These are phyloP conservation scores for Yamadazyma philogaea DNA, from an alignment of 805 yeast genomes.

Conservation along the genomic window DNA sequence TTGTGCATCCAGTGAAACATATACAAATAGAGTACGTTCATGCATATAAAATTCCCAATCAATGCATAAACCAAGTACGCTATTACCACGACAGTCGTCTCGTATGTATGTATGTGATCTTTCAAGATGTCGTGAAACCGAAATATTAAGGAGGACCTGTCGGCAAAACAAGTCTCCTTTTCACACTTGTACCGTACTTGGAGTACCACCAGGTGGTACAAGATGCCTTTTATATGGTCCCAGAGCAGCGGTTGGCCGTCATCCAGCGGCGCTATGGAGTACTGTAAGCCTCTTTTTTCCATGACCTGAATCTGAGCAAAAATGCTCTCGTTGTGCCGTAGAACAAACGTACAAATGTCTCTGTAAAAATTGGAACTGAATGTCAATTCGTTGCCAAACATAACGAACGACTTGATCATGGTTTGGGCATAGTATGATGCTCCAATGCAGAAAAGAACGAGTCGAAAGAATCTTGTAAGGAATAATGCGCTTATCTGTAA, in stretches of 20 bases:
- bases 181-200: conserved; percentile 4
- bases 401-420: conserved; percentile 18
- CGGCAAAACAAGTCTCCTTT: conserved; percentile 7
- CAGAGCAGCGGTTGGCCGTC: conserved; percentile 2
- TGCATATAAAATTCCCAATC: conserved; percentile 20
- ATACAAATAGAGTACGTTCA: conserved; percentile 16
- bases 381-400: conserved; percentile 27
- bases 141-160: conserved; percentile 15
- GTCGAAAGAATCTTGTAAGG: conserved; percentile 13
- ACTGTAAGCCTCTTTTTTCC: conserved; percentile 1
- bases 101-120: neutral
- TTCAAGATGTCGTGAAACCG: conserved; percentile 18
- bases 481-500: conserved; percentile 8
- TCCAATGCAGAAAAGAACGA: conserved; percentile 17
- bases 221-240: neutral
- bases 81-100: conserved; percentile 8
- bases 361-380: conserved; percentile 25
- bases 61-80: conserved; percentile 20
- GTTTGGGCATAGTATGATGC: conserved; percentile 18
- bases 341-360: conserved; percentile 28
- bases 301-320: conserved; percentile 1
- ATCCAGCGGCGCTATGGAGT: conserved; percentile 3
- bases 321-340: conserved; percentile 11
- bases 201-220: conserved; percentile 1
- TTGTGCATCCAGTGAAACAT: neutral